Base-by-base conservation (phyloP, 768 basidiomycete genomes). In the Panaeolus cyanescens region DNA sequence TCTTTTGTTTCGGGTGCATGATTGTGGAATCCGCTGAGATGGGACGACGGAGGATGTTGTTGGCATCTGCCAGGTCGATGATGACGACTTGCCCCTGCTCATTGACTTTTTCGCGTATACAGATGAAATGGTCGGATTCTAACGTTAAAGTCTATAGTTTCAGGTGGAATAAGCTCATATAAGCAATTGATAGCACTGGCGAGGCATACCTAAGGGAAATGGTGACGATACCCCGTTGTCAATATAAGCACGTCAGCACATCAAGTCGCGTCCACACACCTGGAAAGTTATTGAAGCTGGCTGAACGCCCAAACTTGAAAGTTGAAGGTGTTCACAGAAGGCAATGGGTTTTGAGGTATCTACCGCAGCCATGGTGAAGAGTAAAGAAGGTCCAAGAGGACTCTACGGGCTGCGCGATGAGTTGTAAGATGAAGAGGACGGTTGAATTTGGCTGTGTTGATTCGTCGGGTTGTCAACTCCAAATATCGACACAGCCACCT, bases 11-110 rank as follows among this genome's bases (percentile, higher is more conserved):
- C 0, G 93, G 94, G 72, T 98, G 95, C 96, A 99, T 99, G 68
- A 99, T 97, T 59, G 97, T 96, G 36, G 93, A 94, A 74, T 99
- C 97, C n/a, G 97, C 97, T 25, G 93, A 91, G 71, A 99, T 99
- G 64, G 95, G 95, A 67, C 95, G 83, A 62, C 95, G 90, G 59
- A 96, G 85, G 69, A 99, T 92, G 90, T 96, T 93, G 80, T 98
- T 98, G 69, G 96, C 94, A 75, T 99, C 94, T 63, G 91, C 82
- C 65, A 99, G 89, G 88, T 99, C 96, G 72, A 99, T 92, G 72
- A 99, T 99, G 73, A 98, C 96, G 65, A 99, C 97, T 78, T 98
- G 96, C 77, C 96, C 95, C 71, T 93, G 90, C 65, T 96, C 95
- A 70, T 91, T 89, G 71, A 94, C 85, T 76, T 95, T 95, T 81